Base-by-base conservation (phyloP, 768 basidiomycete species). In the Lactifluus volemus region DNA sequence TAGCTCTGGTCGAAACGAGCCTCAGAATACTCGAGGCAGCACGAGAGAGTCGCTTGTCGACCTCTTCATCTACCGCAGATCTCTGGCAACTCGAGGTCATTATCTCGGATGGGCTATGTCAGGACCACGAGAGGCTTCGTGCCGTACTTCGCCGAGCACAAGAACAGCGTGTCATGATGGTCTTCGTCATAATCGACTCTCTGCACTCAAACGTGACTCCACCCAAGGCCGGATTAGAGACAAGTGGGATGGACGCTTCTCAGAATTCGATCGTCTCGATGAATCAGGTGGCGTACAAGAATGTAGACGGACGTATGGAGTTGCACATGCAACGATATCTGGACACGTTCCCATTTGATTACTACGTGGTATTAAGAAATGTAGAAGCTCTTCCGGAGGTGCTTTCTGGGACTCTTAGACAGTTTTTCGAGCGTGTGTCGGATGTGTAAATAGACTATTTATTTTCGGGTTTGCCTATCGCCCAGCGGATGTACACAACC, bases 71-170 rank as follows among this genome's bases (percentile, higher is more conserved):
- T 4, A 81, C 87, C 6, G 81, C 83, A 17, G 94, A 98, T 64
- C 77, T 99, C 25, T 98, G 97, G 97, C 97, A 99, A 71, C 80
- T 99, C 56, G 84, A 98, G 72, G 91, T 98, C 75, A 97, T 99
- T 78, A 92, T 99, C 63, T 98, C 94, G 15, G 97, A 99, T 68
- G 97, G 97, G n/a, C 89, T 98, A 66, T 98, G 95, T 70, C 93
- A 98, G 71, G 91, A 97, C 69, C 95, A 98, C 72, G 89, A 94
- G 45, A 79, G 81, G 66, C 78, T 99, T 53, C 84, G 88, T 41
- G 84, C 84, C 3, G 73, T 91, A 32, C 77, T 99, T 19, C 79
- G 97, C 39, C 84, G 82, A 65, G 97, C 96, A 4, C 84, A 88
- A 66, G 95, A 91, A 67, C 90, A 93, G 71, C 80, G 87, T 32